A percentile compares a stretch with the other conserved stretches of the same genome.
Evolutionary conservation across 331 rosid species (phyloP).

Genomic region (Cydonia oblonga): DNA sequence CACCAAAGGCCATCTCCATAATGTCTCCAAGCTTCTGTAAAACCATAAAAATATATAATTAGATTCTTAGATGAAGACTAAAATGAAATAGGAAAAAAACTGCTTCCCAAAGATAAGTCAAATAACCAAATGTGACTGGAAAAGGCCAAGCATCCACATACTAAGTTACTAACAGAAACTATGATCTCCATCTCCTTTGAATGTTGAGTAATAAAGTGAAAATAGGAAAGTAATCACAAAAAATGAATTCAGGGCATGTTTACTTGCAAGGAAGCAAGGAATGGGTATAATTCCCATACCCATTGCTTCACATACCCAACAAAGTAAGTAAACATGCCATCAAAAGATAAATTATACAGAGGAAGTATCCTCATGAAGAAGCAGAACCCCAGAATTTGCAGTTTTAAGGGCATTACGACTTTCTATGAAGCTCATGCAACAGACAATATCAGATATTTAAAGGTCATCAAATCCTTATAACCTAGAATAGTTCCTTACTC

Average conservation of each 20-base stretch:
- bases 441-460: neutral
- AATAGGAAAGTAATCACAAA: neutral
- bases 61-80: conserved; percentile 7
- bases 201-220: neutral
- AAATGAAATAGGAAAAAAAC: neutral
- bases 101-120: neutral
- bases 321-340: neutral
- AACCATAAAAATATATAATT: conserved; percentile 6
- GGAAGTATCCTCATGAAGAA: neutral
- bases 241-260: neutral
- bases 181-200: neutral
- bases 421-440: neutral
- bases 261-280: neutral
- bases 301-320: neutral
- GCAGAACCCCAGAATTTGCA: neutral
- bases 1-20: conserved; percentile 92
- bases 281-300: neutral
- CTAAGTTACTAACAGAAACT: neutral
- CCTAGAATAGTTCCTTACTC: neutral
- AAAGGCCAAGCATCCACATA: neutral
- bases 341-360: neutral
- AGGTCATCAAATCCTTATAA: neutral
- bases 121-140: neutral
- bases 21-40: conserved; percentile 97
- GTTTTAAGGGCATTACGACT: neutral